These are phyloP conservation scores for Podaxis sp. DNA, from an alignment of 768 basidiomycete species.

Conservation along the genomic window DNA sequence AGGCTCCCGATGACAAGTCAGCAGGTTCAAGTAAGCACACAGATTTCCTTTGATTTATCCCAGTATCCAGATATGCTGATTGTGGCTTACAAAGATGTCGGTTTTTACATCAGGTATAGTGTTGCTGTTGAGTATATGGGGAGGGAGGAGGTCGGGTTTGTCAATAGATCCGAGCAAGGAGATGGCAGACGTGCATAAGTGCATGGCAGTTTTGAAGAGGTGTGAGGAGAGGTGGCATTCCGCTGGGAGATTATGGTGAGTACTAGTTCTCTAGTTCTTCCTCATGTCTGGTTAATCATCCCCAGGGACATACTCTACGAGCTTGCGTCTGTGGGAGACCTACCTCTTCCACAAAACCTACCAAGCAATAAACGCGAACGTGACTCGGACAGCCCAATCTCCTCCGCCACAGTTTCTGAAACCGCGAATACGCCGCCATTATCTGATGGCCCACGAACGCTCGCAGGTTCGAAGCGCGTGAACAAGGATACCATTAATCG, in stretches of 20 bases:
- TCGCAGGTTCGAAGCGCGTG: conserved; percentile 39
- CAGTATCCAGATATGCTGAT: too few species aligned
- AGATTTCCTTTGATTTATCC: background rate
- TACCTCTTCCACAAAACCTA: conserved; percentile 61
- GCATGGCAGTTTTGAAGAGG: conserved; percentile 50
- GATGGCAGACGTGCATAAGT: conserved; percentile 65
- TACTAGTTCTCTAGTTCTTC: background rate
- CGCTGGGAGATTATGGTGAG: conserved; percentile 46
- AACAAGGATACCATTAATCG: conserved; percentile 14
- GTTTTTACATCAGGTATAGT: conserved; percentile 53
- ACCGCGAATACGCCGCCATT: background rate
- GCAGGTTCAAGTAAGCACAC: conserved; percentile 26
- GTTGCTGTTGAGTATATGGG: conserved; percentile 69
- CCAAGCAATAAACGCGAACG: conserved; percentile 66
- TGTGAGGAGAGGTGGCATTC: conserved; percentile 45
- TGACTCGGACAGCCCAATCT: conserved; percentile 50
- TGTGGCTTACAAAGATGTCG: conserved; percentile 24
- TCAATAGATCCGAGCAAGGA: conserved; percentile 51
- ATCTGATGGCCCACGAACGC: conserved; percentile 19
- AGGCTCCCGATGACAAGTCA: conserved; percentile 32
- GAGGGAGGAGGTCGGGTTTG: conserved; percentile 50
- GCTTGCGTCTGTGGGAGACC: conserved; percentile 67
- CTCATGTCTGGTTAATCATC: background rate
- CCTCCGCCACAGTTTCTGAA: conserved; percentile 15
- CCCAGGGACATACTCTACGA: conserved; percentile 73